Base-by-base conservation (phyloP, 257 asterid species). In the Datura wrightii region DNA sequence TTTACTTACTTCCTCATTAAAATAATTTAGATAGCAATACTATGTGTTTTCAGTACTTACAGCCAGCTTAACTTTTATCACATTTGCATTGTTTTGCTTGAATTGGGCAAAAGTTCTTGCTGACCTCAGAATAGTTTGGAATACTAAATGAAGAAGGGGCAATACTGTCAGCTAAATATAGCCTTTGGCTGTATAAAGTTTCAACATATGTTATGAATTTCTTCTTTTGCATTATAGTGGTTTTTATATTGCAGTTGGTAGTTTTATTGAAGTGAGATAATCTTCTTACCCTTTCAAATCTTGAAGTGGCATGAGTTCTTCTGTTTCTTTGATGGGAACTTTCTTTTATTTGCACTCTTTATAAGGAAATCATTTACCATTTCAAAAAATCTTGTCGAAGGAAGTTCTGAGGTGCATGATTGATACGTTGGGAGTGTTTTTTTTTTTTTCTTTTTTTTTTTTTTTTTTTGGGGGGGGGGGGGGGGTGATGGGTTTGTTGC, bases 111-210 rank as follows among this genome's bases (percentile, higher is more conserved):
- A 24, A 24, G 5, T 50, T 76, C 62, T 76, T 76, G 62, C 19
- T 76, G 82, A 50, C 15, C 10, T 7, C 0, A 24, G 24, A 14
- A 76, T 31, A 24, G 7, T 76, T 50, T 3, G 10, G 82, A 24
- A 50, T 50, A 50, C 81, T 76, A 24, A 50, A 76, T 50, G 81
- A 19, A 74, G 80, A 48, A 50, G 62, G 81, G 62, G 44, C 80
- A 72, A 72, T 46, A 46, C 13, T 74, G 41, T 10, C 3, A 1
- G 41, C 2, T 0, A 6, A 44, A 46, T 44, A 19, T 72, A 10
- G 58, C 60, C 81, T 48, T 74, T 48, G 81, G 60, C 81, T 48
- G 44, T 48, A 1, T 46, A 3, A 48, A 48, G 46, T 24, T 48
- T 24, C 44, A 76, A 76, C 55, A 71, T 76, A 48, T 24, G 39